These are phyloP conservation scores for Penicillium atrosanguineum DNA, from an alignment of 495 filamentous ascomycete genomes.

Conservation along the genomic window DNA sequence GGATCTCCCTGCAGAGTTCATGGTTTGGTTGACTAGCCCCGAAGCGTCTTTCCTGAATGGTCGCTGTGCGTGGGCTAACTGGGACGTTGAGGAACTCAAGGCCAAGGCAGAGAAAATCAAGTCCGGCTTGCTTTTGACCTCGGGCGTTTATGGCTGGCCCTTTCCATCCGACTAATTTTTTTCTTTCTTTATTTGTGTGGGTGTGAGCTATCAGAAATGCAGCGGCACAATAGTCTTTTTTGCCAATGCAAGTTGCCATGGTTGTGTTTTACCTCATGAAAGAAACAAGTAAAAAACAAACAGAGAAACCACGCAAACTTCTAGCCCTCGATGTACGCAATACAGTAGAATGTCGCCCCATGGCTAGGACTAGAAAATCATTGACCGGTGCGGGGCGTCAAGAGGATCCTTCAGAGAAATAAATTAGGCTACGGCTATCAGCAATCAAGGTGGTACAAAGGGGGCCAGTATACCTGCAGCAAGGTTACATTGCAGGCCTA, in stretches of 20 bases:
- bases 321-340: neutral
- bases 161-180: slow-evolving; percentile 4
- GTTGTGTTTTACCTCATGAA: neutral
- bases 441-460: neutral
- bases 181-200: neutral
- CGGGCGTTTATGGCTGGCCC: slow-evolving; percentile 17
- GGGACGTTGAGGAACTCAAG: slow-evolving; percentile 56
- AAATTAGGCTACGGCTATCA: neutral
- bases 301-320: neutral
- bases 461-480: neutral
- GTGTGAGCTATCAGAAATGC: neutral
- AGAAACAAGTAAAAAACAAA: neutral
- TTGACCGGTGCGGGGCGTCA: no score
- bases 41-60: slow-evolving; percentile 50
- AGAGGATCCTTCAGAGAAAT: neutral
- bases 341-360: neutral
- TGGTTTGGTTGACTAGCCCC: slow-evolving; percentile 48
- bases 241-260: neutral
- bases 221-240: neutral
- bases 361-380: neutral
- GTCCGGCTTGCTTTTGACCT: slow-evolving; percentile 9
- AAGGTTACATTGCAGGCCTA: neutral
- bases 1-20: slow-evolving; percentile 40
- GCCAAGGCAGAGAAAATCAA: slow-evolving; percentile 36
- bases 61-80: slow-evolving; percentile 50